Evolutionary conservation across 2,329 filamentous ascomycete genomes (phyloP).

Genomic region (Fusarium tanahbumbuense): DNA sequence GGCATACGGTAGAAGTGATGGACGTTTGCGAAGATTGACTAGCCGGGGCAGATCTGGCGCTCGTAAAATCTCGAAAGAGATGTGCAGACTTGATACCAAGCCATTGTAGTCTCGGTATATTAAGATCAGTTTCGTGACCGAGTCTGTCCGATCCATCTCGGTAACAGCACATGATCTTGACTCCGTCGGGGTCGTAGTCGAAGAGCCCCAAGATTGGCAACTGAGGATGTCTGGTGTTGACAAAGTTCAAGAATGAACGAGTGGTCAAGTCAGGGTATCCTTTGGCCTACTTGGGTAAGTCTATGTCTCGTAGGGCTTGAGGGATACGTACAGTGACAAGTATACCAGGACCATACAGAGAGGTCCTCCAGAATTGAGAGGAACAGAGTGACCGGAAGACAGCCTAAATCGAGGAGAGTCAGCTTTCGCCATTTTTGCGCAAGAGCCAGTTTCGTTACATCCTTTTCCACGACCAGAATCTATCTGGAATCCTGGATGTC

Average conservation of each 20-base stretch:
- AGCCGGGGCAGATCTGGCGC: background rate
- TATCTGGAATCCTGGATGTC: conserved; percentile 65
- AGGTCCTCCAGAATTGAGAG: conserved; percentile 65
- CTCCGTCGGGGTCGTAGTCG: conserved; percentile 81
- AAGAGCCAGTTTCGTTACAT: too few species aligned
- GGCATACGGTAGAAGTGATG: conserved; percentile 45
- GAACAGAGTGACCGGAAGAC: conserved; percentile 76
- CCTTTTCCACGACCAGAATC: conserved; percentile 83
- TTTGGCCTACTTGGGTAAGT: conserved; percentile 69
- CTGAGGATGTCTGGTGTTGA: conserved; percentile 60
- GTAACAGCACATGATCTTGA: conserved; percentile 80
- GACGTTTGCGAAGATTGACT: conserved; percentile 32
- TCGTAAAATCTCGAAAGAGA: conserved; percentile 42
- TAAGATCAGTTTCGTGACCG: conserved; percentile 66
- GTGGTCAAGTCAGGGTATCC: conserved; percentile 84
- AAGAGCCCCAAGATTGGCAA: conserved; percentile 73
- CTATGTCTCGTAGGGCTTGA: background rate
- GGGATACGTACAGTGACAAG: conserved; percentile 69
- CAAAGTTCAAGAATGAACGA: conserved; percentile 68
- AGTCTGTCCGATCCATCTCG: conserved; percentile 74
- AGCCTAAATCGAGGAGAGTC: conserved; percentile 62
- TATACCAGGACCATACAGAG: conserved; percentile 66
- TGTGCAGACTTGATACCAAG: conserved; percentile 68
- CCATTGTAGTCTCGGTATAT: conserved; percentile 68
- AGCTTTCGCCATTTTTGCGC: too few species aligned